Conservation (phyloP, 768 basidiomycete species). For the Dentipellis fragilis region DNA sequence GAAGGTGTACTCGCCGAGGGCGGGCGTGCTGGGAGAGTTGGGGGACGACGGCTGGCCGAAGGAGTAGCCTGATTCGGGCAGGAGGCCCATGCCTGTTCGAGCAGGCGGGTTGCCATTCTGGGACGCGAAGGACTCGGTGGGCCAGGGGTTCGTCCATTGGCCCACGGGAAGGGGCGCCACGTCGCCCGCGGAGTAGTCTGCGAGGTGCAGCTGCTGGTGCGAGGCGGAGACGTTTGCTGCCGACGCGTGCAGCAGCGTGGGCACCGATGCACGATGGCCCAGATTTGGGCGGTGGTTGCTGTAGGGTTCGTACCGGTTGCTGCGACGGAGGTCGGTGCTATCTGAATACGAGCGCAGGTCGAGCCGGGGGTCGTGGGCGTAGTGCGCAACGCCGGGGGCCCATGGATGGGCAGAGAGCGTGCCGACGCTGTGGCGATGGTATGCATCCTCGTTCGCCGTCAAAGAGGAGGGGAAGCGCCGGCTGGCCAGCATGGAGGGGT, state of each 20-base stretch:
- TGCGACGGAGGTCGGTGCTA: slow-evolving; percentile 7
- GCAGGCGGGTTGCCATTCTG: not conserved
- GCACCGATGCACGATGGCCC: slow-evolving; percentile 12
- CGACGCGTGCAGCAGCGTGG: not conserved
- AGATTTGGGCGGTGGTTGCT: slow-evolving; percentile 8
- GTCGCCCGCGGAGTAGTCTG: not conserved
- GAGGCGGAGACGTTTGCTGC: not conserved
- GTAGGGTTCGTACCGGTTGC: not conserved
- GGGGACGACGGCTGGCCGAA: slow-evolving; percentile 6
- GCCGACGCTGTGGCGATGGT: not conserved
- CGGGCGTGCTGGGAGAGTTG: not conserved
- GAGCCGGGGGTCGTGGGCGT: not conserved
- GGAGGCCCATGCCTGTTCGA: not conserved
- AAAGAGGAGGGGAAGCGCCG: not conserved
- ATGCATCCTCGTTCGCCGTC: not conserved
- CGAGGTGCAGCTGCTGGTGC: not conserved
- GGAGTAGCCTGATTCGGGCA: slow-evolving; percentile 11
- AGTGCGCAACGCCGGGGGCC: not conserved
- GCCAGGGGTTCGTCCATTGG: slow-evolving; percentile 11
- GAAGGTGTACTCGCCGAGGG: slow-evolving; percentile 6
- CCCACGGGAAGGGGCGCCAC: not conserved
- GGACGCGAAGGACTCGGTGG: slow-evolving; percentile 4
- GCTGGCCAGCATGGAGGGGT: not conserved
- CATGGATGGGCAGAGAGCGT: not conserved
- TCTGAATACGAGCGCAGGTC: not conserved